Conservation (phyloP, 805 yeast species). For the Wickerhamomyces sydowiorum region DNA sequence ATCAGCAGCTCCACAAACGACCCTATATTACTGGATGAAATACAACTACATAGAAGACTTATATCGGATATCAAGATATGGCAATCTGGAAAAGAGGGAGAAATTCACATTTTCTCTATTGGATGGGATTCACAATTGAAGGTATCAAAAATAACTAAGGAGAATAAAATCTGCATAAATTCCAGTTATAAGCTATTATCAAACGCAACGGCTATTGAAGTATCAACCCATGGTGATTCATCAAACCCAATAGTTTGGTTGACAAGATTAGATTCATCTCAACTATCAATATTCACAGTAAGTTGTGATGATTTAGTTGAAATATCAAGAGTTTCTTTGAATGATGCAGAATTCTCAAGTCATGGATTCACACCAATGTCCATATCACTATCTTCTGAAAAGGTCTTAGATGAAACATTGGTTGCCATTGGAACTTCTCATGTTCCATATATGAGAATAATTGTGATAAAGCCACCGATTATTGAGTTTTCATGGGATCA, state of each 20-base stretch:
- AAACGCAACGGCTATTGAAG: conserved; percentile 48
- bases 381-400: conserved; percentile 23
- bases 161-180: conserved; percentile 10
- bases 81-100: conserved; percentile 5
- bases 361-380: conserved; percentile 57
- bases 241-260: conserved; percentile 40
- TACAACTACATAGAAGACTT: conserved; percentile 33
- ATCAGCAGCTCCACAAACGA: conserved; percentile 4
- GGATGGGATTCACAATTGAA: conserved; percentile 54
- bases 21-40: conserved; percentile 7
- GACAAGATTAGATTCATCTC: conserved; percentile 56
- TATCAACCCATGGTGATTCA: conserved; percentile 12
- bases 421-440: conserved; percentile 72
- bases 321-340: conserved; percentile 47
- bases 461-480: conserved; percentile 44
- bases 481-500: neutral
- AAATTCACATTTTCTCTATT: conserved; percentile 41
- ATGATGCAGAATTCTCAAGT: conserved; percentile 67
- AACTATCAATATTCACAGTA: conserved; percentile 38
- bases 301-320: conserved; percentile 23
- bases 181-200: conserved; percentile 33
- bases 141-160: conserved; percentile 25
- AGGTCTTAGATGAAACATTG: conserved; percentile 19
- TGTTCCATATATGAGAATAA: conserved; percentile 67
- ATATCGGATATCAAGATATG: conserved; percentile 29